A percentile compares a stretch with the other conserved stretches of the same genome.
Evolutionary conservation across 75 land plant species (phyloP).

Genomic region (Picea sitchensis): DNA sequence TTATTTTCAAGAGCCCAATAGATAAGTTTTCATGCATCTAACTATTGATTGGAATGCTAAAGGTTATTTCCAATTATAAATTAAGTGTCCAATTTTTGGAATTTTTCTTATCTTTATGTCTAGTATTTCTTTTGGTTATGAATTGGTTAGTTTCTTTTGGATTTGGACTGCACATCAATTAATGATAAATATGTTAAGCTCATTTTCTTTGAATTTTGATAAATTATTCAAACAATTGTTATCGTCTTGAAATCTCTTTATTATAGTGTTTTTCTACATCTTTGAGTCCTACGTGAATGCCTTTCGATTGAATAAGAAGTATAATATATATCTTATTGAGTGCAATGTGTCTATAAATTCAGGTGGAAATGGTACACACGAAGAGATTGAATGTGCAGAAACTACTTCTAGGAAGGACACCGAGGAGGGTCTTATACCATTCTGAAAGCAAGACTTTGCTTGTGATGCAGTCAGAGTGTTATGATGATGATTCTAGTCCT

Average conservation of each 20-base stretch:
- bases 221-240: too few species aligned
- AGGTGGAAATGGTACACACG: slow-evolving; percentile 95
- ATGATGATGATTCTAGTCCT: slow-evolving; percentile 18
- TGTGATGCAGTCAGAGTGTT: slow-evolving; percentile 70
- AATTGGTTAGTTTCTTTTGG: too few species aligned
- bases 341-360: slow-evolving; percentile 5
- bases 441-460: slow-evolving; percentile 65
- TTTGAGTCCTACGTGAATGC: neutral
- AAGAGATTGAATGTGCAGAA: slow-evolving; percentile 91
- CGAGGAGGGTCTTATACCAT: slow-evolving; percentile 75
- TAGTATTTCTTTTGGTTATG: too few species aligned
- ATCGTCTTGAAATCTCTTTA: neutral
- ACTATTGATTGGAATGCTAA: too few species aligned
- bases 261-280: neutral
- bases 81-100: too few species aligned
- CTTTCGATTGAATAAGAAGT: neutral
- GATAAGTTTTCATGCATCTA: too few species aligned
- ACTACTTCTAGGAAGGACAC: slow-evolving; percentile 70
- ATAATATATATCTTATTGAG: neutral
- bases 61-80: too few species aligned
- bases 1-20: too few species aligned
- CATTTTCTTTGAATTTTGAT: too few species aligned
- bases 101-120: too few species aligned
- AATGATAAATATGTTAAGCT: too few species aligned
- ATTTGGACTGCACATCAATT: too few species aligned